Percentiles rank a stretch among this genome's conserved stretches.
These are phyloP conservation scores for Boletus rubroflammeus DNA, from an alignment of 768 basidiomycete species.

Conservation along the genomic window DNA sequence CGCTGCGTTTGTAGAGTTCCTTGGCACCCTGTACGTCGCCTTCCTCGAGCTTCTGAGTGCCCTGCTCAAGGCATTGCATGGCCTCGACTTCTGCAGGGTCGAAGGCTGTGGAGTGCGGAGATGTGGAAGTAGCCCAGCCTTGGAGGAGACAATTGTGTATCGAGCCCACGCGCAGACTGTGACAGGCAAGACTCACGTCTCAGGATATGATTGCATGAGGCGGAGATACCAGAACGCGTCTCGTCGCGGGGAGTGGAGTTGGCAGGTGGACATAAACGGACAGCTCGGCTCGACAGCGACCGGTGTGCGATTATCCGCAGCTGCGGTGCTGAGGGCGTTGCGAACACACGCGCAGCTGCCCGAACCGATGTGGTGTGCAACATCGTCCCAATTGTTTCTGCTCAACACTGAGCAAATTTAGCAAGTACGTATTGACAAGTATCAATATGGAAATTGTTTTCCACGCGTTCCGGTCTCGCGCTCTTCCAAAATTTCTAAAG, in stretches of 20 bases:
- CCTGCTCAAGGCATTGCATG: constrained; percentile 73
- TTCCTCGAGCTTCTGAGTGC: constrained; percentile 80
- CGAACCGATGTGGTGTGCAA: constrained; percentile 19
- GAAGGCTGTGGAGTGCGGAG: constrained; percentile 73
- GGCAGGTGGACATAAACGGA: constrained; percentile 19
- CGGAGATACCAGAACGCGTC: constrained; percentile 4
- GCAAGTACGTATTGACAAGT: constrained; percentile 1
- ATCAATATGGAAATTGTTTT: constrained; percentile 11
- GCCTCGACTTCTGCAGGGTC: constrained; percentile 84
- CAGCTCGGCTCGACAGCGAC: constrained; percentile 23
- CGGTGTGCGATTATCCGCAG: constrained; percentile 19
- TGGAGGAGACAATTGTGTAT: constrained; percentile 1
- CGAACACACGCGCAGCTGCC: constrained; percentile 17
- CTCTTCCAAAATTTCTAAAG: constrained; percentile 28
- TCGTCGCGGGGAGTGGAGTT: constrained; percentile 10
- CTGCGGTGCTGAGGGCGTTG: constrained; percentile 24
- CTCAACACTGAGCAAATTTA: constrained; percentile 15
- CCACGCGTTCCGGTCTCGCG: constrained; percentile 22
- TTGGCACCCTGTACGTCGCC: constrained; percentile 82
- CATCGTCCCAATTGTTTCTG: constrained; percentile 30
- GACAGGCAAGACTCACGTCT: constrained; percentile 30
- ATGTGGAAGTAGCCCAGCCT: constrained; percentile 80
- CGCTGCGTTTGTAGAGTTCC: constrained; percentile 70
- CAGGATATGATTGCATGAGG: constrained; percentile 7
- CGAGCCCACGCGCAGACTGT: background rate